Percentiles rank a stretch among this genome's conserved stretches.
phyloP scores from a whole-genome alignment of 495 filamentous ascomycete genomes.

The Beverwykella pulmonaria region DNA sequence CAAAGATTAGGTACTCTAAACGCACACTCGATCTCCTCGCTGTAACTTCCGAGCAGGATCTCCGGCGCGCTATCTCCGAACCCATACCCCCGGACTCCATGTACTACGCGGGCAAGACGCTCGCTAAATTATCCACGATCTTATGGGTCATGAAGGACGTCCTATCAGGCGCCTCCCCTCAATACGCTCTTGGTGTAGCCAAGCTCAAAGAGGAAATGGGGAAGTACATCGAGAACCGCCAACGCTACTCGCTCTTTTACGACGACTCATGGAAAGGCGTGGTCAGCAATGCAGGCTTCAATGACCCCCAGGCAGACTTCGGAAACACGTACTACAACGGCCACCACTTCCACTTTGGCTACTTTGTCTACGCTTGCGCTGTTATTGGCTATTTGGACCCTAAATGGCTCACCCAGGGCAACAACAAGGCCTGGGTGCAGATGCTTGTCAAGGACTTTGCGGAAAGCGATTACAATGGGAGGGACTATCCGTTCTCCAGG shows the following conservation, averaged over 20 bases:
- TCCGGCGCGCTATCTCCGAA: constrained; percentile 66
- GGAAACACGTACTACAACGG: constrained; percentile 76
- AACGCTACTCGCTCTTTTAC: constrained; percentile 73
- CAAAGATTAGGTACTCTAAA: constrained; percentile 45
- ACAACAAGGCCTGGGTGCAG: constrained; percentile 79
- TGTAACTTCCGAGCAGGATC: constrained; percentile 62
- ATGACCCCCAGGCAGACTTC: constrained; percentile 60
- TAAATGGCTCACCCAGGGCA: constrained; percentile 61
- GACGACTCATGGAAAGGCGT: constrained; percentile 74
- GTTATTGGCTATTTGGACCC: constrained; percentile 80
- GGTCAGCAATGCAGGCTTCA: constrained; percentile 80
- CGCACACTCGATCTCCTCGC: constrained; percentile 58
- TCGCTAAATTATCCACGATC: constrained; percentile 81
- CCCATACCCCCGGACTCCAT: constrained; percentile 80
- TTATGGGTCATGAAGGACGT: constrained; percentile 69
- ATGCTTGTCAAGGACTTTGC: constrained; percentile 59
- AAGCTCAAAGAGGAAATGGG: constrained; percentile 73
- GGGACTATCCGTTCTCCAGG: constrained; percentile 75
- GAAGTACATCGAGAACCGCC: constrained; percentile 71
- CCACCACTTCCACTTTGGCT: constrained; percentile 91
- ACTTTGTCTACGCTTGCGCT: constrained; percentile 87
- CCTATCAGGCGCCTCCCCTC: constrained; percentile 54
- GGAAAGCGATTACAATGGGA: constrained; percentile 65
- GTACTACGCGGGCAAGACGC: constrained; percentile 91
- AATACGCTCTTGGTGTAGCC: constrained; percentile 62